Base-by-base conservation (phyloP, 371 early-diverging fungal species). In the Apophysomyces trapeziformis region DNA sequence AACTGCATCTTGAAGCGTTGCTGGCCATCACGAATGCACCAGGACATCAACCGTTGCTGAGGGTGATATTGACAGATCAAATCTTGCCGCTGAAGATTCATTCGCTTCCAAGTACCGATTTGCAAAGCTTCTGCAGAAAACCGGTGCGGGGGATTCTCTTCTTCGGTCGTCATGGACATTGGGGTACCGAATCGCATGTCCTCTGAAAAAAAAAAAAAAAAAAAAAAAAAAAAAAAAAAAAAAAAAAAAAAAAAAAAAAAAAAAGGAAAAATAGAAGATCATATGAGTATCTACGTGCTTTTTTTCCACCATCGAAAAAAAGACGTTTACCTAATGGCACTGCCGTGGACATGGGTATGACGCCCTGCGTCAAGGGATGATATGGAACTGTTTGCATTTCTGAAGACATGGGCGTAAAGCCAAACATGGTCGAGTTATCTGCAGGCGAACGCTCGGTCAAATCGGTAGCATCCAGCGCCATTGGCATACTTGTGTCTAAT, bases 51-150 rank as follows among this genome's bases (percentile, higher is more conserved):
- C 12, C 83, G 82, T 32, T 81, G 82, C 14, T 73, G 70, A 9
- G 76, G 76, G 46, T 87, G 78, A 73, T 85, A 87, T 38, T 78
- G 77, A 68, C 90, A 90, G 35, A 84, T 68, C 57, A 93, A 69
- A 64, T 90, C 90, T 0, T 83, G 76, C 41, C 71, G 54, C 32
- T 77, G 72, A 38, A 86, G 75, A 16, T 77, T 75, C 74, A 91
- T 84, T 46, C 93, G 84, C 61, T 90, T 88, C 93, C 93, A 93
- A 2, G 87, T 87, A 21, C 93, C 93, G 61, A 93, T 90, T 36
- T 85, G 77, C 54, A 93, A 76, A 32, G 89, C 85, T 64, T 89
- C 85, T 32, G 77, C 87, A 67, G 78, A 80, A 66, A 83, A 65
- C 7, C 68, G 65, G 35, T 65, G 41, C 43, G 57, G 64, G 13